Base-by-base conservation (phyloP, 1,139 yeast species). In the Geotrichum fermentans region DNA sequence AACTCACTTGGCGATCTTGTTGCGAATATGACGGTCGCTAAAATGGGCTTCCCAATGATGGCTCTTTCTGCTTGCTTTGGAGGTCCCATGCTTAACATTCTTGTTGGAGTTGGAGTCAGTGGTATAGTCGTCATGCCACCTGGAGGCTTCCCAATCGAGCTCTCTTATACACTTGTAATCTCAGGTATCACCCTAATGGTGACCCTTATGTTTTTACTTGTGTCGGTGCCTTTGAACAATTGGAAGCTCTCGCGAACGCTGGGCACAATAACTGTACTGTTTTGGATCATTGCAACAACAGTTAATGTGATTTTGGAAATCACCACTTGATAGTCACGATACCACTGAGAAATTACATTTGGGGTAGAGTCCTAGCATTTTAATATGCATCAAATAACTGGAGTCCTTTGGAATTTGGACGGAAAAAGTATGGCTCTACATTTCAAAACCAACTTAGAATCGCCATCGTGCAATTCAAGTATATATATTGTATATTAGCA, bases 31-130 rank as follows among this genome's bases (percentile, higher is more conserved):
- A 85, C 95, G 0, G 81, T 92, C 46, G 92, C 96, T 0, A 73
- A 72, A 54, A 79, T 87, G 80, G 97, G 97, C 0, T 83, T 82
- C 71, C 90, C 96, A 0, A 75, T 85, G 54, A 87, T 90, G 92
- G 97, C 97, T 0, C 73, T 92, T 37, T 85, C 95, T 13, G 97
- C 97, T 0, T 90, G 97, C 61, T 86, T 89, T 65, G 97, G 97
- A 0, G 94, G 97, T 0, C 97, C 97, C 0, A 69, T 90, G 59
- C 61, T 82, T 43, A 82, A 80, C 55, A 71, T 82, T 35, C 63
- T 82, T 4, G 64, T 81, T 4, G 89, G 89, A 0, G 67, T 82
- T 22, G 87, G 88, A 1, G 66, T 83, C 6, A 82, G 84, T 56
- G 87, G 92, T 0, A 59, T 86, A 35, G 56, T 83, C 3, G 66